Evolutionary conservation across 805 yeast species (phyloP), one percentile per base, ranked within the genome.

Genomic region (Lipomyces sp.): DNA sequence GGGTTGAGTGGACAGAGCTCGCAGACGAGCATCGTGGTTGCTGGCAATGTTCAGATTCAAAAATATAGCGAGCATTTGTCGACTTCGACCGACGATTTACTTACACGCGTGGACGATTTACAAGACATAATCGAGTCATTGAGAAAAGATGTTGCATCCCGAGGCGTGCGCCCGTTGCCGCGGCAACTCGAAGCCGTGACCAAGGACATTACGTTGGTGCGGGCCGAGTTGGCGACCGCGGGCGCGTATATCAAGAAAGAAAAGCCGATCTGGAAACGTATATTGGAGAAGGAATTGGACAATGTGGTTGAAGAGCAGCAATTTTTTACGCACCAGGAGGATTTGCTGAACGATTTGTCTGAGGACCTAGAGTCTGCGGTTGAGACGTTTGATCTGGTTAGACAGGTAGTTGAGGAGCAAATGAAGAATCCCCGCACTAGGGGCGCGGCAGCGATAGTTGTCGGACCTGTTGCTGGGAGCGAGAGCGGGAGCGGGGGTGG

Each of bases 291-390:
- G 4, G 97, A 92, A 75, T 83, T 95, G 64, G 95, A 92, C 67
- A 88, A 88, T 48, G 94, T 95, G 13, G 89, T 97, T 70, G 97
- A 92, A 73, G 98, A 93, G 74, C 98, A 95, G 76, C 96, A 94
- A 71, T 92, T 92, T 76, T 86, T 93, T 78, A 90, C 90, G 64
- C 83, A 92, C 24, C 98, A 94, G 77, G 97, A 92, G 73, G 97
- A 91, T 67, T 83, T 96, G 63, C 85, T 91, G 1, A 82, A 82
- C 37, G 96, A 94, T 74, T 78, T 95, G 69, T 85, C 84, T 53
- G 95, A 91, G 69, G 99, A 95, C 77, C 78, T 95, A 39, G 84
- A 83, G 32, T 89, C 87, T 72, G 95, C 96, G 0, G 81, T 82
- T 57, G 97, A 92, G 74, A 94, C 98, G 0, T 91, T 87, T 74